Conservation (phyloP, 2,329 filamentous ascomycete species). For the Atkinsonella texensis region DNA sequence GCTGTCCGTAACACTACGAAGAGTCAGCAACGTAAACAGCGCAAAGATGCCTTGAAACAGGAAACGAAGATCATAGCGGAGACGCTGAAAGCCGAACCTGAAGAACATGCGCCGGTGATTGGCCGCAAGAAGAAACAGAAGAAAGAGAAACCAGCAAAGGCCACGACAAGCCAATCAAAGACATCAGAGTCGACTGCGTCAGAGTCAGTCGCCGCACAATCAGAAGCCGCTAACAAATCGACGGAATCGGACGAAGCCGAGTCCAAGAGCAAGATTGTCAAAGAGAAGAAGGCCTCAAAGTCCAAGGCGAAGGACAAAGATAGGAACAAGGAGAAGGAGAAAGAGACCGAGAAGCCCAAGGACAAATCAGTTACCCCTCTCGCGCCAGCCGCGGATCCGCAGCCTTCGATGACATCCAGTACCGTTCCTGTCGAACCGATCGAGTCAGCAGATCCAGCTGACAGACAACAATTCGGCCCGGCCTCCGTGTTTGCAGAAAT, state of each 20-base stretch:
- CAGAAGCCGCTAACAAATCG: background rate
- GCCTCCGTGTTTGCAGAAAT: constrained; percentile 25
- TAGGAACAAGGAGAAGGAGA: constrained; percentile 6
- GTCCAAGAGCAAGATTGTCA: constrained; percentile 17
- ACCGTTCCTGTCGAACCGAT: constrained; percentile 9
- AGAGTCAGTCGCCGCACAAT: background rate
- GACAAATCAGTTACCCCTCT: constrained; percentile 1
- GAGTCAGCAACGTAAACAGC: constrained; percentile 66
- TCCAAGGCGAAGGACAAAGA: constrained; percentile 17
- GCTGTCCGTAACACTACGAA: constrained; percentile 61
- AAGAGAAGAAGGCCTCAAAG: constrained; percentile 20
- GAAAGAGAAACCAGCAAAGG: constrained; percentile 46
- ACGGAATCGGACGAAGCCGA: constrained; percentile 9
- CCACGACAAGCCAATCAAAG: constrained; percentile 7
- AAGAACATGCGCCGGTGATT: constrained; percentile 58
- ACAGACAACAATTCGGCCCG: constrained; percentile 21
- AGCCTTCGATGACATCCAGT: constrained; percentile 9
- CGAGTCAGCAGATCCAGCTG: constrained; percentile 12
- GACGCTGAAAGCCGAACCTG: constrained; percentile 36
- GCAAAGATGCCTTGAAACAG: constrained; percentile 54
- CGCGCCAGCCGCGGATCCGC: constrained; percentile 1
- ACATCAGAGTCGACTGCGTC: background rate
- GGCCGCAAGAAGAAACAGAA: constrained; percentile 79
- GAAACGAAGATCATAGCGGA: constrained; percentile 45
- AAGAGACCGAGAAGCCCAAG: constrained; percentile 2